Evolutionary conservation across 257 asterid species (phyloP).

Genomic region (Ligustrum vulgare): DNA sequence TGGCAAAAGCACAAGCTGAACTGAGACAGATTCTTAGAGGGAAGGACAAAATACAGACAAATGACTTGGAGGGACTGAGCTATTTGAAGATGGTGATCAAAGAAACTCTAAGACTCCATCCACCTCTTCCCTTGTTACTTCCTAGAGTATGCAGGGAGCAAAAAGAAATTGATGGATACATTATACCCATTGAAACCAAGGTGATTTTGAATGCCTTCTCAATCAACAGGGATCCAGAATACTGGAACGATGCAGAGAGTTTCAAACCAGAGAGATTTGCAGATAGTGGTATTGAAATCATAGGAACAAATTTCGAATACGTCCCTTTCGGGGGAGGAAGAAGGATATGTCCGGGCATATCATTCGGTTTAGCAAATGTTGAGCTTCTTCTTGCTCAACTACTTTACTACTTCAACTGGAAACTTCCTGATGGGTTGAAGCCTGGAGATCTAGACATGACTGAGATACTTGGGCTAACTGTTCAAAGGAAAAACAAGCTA

Average conservation of each 20-base stretch:
- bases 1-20: constrained; percentile 27
- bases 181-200: constrained; percentile 22
- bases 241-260: constrained; percentile 23
- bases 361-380: constrained; percentile 22
- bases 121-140: constrained; percentile 26
- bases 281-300: constrained; percentile 1
- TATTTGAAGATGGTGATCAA: constrained; percentile 33
- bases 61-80: constrained; percentile 12
- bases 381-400: constrained; percentile 25
- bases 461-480: constrained; percentile 26
- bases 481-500: constrained; percentile 23
- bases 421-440: constrained; percentile 20
- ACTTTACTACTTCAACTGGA: constrained; percentile 37
- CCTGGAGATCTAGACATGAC: constrained; percentile 30
- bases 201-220: constrained; percentile 28
- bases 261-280: constrained; percentile 32
- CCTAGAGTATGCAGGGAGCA: constrained; percentile 20
- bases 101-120: constrained; percentile 31
- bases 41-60: constrained; percentile 17
- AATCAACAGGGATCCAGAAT: constrained; percentile 27
- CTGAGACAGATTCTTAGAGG: constrained; percentile 17
- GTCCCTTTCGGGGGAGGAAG: constrained; percentile 36
- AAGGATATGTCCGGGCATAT: constrained; percentile 27
- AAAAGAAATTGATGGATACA: constrained; percentile 8
- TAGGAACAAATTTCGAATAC: constrained; percentile 22